Evolutionary conservation across 23 red algal species (phyloP), one percentile per base, ranked within the genome.

Genomic region (Gracilaria caudata): DNA sequence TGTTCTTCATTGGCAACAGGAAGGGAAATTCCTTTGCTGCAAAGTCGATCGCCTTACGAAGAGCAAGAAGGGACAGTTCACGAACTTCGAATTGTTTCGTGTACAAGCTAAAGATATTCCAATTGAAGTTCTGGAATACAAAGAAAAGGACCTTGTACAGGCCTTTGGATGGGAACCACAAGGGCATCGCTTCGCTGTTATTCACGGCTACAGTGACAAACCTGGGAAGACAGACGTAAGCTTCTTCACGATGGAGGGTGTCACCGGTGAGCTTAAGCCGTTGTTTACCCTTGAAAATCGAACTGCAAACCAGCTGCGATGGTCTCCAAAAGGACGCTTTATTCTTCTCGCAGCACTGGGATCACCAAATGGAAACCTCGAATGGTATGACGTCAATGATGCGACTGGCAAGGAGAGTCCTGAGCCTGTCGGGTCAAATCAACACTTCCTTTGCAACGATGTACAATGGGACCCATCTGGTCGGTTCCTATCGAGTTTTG

Each of bases 51-150:
- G 97, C 16, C 53, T 95, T 3, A 96, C 93, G 9, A 94, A 94
- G 57, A 96, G 92, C 63, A 63, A 83, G 45, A 99, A 99, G 77
- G 92, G 94, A 21, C 97, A 90, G 56, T 95, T 96, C 30, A 94
- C 93, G 0, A 95, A 93, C 81, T 95, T 99, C 81, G 97, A 99
- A 78, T 61, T 99, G 54, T 99, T 99, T 57, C 93, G 94, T 9
- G 90, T 99, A 6, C 78, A 86, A 71, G 90, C 90, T 23, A 92
- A 91, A 57, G 91, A 95, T 53, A 90, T 96, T 59, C 97, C 97
- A 35, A 81, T 99, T 36, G 97, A 99, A 74, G 88, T 94, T 12
- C 41, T 99, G 51, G 97, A 99, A 66, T 99, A 90, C 65, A 95
- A 94, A 64, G 97, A 98, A 28, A 86, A 87, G 36, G 96, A 95